Evolutionary conservation across 352 stramenopile species (phyloP), one percentile per base, ranked within the genome.

Genomic region (Stramenopiles sp.): DNA sequence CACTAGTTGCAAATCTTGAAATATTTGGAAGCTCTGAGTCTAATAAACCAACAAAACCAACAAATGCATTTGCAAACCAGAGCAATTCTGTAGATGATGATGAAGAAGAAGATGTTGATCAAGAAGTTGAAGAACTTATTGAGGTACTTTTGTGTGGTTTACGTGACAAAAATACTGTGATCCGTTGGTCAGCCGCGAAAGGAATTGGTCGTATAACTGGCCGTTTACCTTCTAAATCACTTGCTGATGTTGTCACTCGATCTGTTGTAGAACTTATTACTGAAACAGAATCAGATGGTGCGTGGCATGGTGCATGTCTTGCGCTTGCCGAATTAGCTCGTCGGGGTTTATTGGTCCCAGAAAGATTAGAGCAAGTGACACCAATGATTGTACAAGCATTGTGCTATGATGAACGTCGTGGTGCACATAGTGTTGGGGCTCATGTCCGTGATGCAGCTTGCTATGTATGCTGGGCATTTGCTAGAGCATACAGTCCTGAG

Each of bases 141-240:
- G 61, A 91, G 50, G 58, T 45, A 2, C 46, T 77, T 19, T 44
- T 93, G 7, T 63, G 52, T 35, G 70, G 64, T 0, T 50, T 93
- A 2, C 60, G 63, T 22, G 75, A 94, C 53, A 70, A 75, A 36
- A 72, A 88, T 52, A 98, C 85, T 0, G 66, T 91, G 7, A 81
- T 95, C 29, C 64, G 85, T n/a, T 96, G 85, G 85, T 93, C 75
- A 1, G 75, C 79, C 17, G 83, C 85, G n/a, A 97, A 97, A 49
- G 83, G 81, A 7, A 72, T 97, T 34, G 85, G 81, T 3, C 64
- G 85, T 3, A 68, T 97, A 41, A 91, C 77, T 1, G 70, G 77
- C 20, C 62, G 85, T 0, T 55, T 96, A 7, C 74, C 77, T 1
- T 10, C 19, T 1, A 70, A 69, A 29, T 59, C 72, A 23, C 89